phyloP scores from a whole-genome alignment of 169 alveolate species.

The Cyclospora cayetanensis region DNA sequence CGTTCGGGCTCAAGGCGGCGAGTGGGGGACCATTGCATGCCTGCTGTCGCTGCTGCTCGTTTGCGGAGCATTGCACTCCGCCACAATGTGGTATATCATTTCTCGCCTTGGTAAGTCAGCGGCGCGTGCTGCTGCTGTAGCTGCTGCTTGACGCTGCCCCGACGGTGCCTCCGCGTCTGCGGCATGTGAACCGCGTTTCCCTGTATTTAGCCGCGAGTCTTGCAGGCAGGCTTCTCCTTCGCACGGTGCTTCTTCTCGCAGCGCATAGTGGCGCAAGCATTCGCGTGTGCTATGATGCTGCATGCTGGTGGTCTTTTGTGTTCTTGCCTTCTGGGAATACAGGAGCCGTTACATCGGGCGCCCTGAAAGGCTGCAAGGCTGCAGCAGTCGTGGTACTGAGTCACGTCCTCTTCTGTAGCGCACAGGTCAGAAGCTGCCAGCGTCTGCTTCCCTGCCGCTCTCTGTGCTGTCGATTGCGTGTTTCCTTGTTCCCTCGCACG shows the following conservation, averaged over 20 bases:
- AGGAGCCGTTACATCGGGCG: constrained; percentile 74
- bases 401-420: constrained; percentile 72
- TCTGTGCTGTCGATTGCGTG: no score
- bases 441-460: no score
- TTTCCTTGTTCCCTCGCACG: no score
- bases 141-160: neutral
- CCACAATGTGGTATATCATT: constrained; percentile 78
- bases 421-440: neutral
- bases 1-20: constrained; percentile 71
- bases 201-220: neutral
- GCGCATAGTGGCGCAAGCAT: neutral
- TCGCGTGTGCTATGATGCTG: neutral
- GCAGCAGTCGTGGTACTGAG: constrained; percentile 75
- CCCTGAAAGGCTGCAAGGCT: constrained; percentile 75
- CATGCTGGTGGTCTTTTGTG: neutral
- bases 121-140: constrained; percentile 13
- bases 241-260: neutral
- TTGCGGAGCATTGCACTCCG: constrained; percentile 72
- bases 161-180: neutral
- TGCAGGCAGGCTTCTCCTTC: neutral
- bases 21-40: constrained; percentile 43
- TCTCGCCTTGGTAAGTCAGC: constrained; percentile 34
- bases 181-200: neutral
- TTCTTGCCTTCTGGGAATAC: neutral
- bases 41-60: constrained; percentile 70